Conservation (phyloP, 495 filamentous ascomycete species). For the Hypoxylon trugodes region DNA sequence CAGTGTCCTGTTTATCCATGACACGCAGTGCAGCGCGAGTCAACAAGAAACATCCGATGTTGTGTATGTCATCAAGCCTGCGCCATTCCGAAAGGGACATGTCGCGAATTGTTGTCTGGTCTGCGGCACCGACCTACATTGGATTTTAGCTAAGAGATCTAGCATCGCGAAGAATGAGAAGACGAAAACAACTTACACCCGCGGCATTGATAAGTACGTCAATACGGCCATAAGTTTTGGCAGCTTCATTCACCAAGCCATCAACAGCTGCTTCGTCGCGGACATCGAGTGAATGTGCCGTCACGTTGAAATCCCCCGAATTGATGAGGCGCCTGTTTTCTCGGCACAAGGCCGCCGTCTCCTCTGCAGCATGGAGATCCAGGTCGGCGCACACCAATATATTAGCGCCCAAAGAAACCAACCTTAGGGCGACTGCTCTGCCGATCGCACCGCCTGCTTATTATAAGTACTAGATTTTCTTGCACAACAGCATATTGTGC, state of each 20-base stretch:
- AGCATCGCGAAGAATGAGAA: background rate
- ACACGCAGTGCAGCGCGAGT: constrained; percentile 1
- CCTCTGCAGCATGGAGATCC: background rate
- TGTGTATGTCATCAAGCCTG: background rate
- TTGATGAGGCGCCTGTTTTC: background rate
- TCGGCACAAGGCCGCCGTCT: background rate
- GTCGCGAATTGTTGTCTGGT: background rate
- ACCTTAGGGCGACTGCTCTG: background rate
- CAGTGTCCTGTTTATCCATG: background rate
- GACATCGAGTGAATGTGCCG: background rate
- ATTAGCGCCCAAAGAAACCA: background rate
- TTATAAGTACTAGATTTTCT: background rate
- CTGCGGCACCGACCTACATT: background rate
- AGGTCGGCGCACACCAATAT: background rate
- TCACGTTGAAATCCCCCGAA: background rate
- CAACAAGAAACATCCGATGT: background rate
- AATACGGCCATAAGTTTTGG: background rate
- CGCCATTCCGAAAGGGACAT: background rate
- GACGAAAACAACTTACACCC: background rate
- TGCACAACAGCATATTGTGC: too few species aligned
- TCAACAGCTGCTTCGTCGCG: background rate
- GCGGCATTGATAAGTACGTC: constrained; percentile 1
- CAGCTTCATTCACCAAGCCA: background rate
- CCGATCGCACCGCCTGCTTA: background rate
- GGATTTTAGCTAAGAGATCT: background rate